A percentile compares a stretch with the other conserved stretches of the same genome.
These are phyloP conservation scores for Metschnikowia corniflorae DNA, from an alignment of 805 yeast genomes.

Conservation along the genomic window DNA sequence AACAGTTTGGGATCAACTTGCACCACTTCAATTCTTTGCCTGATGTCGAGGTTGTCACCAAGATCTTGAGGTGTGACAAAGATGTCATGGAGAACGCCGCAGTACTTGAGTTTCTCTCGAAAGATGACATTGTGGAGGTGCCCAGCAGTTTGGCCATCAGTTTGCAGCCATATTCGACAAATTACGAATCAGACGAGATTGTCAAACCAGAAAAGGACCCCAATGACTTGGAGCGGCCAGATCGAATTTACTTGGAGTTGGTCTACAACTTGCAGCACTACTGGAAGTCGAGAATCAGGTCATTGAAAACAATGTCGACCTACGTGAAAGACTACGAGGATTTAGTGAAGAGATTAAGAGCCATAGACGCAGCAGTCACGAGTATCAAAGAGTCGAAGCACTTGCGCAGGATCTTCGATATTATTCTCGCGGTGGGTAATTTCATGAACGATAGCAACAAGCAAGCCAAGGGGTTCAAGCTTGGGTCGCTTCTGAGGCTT, in stretches of 20 bases:
- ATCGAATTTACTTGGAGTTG: slow-evolving; percentile 75
- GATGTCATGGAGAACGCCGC: slow-evolving; percentile 67
- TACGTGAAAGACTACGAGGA: slow-evolving; percentile 79
- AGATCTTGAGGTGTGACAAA: slow-evolving; percentile 70
- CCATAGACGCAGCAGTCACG: slow-evolving; percentile 57
- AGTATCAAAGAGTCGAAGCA: slow-evolving; percentile 50
- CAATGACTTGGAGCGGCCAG: slow-evolving; percentile 78
- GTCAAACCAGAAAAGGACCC: slow-evolving; percentile 59
- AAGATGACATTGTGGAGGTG: slow-evolving; percentile 71
- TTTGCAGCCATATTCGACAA: slow-evolving; percentile 76
- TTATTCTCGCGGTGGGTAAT: slow-evolving; percentile 71
- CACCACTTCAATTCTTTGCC: slow-evolving; percentile 65
- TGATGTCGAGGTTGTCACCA: slow-evolving; percentile 65
- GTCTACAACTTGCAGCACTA: slow-evolving; percentile 81
- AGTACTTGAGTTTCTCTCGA: slow-evolving; percentile 79
- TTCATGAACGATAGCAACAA: slow-evolving; percentile 73
- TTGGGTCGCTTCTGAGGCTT: slow-evolving; percentile 64
- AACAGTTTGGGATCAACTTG: slow-evolving; percentile 90
- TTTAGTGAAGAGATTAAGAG: slow-evolving; percentile 59
- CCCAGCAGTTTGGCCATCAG: slow-evolving; percentile 67
- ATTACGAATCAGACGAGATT: slow-evolving; percentile 46
- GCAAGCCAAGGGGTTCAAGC: slow-evolving; percentile 66
- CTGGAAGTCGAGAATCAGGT: slow-evolving; percentile 91
- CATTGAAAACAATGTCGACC: slow-evolving; percentile 63
- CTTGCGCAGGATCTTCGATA: slow-evolving; percentile 56